These are phyloP conservation scores for Russula compacta DNA, from an alignment of 768 basidiomycete species.

Conservation along the genomic window DNA sequence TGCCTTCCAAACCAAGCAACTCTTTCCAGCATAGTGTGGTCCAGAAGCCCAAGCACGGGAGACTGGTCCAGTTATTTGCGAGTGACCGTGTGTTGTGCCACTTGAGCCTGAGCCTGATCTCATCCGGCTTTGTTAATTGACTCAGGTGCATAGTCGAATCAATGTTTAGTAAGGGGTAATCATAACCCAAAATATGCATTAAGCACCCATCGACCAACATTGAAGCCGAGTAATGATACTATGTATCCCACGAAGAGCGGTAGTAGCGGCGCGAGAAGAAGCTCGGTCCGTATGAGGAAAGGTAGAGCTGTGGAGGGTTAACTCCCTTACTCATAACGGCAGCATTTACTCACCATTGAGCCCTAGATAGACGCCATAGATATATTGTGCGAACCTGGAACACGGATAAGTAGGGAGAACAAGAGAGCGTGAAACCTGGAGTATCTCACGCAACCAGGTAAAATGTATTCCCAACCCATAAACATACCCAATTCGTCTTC, in stretches of 20 bases:
- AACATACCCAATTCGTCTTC: constrained; percentile 85
- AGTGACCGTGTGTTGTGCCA: too few species aligned
- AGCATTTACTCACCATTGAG: constrained; percentile 51
- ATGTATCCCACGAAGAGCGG: constrained; percentile 83
- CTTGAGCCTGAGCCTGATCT: too few species aligned
- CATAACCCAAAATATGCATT: constrained; percentile 59
- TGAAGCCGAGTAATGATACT: constrained; percentile 82
- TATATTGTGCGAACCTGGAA: constrained; percentile 77
- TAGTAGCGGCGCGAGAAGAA: constrained; percentile 83
- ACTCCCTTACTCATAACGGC: background rate
- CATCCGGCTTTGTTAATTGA: background rate
- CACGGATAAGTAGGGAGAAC: background rate
- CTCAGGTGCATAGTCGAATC: background rate
- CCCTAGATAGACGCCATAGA: constrained; percentile 85
- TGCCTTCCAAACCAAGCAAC: too few species aligned
- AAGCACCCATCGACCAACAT: constrained; percentile 77
- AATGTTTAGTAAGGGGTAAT: background rate
- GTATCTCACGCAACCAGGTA: constrained; percentile 72
- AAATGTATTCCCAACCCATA: constrained; percentile 86
- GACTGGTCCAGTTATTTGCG: too few species aligned
- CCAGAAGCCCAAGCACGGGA: too few species aligned
- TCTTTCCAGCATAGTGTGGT: too few species aligned
- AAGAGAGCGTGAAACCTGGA: background rate
- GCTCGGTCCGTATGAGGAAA: constrained; percentile 82
- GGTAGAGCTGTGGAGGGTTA: constrained; percentile 58